Percentiles rank a stretch among this genome's conserved stretches.
These are phyloP conservation scores for Rubroboletus pulcherrimus DNA, from an alignment of 768 basidiomycete genomes.

Conservation along the genomic window DNA sequence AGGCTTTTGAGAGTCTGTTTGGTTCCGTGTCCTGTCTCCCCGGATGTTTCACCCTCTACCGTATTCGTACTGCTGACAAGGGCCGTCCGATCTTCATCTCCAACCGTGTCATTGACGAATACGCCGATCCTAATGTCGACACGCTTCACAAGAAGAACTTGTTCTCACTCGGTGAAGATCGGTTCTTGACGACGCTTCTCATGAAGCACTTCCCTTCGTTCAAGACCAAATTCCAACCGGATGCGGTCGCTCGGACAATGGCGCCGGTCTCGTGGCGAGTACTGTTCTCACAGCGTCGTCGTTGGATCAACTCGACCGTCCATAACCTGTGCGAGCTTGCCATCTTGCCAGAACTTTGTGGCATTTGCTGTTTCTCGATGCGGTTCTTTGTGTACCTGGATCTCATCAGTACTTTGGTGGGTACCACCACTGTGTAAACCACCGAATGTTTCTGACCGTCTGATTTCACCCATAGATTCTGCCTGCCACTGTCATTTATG, in stretches of 20 bases:
- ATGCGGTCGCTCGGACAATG: slow-evolving; percentile 58
- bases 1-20: slow-evolving; percentile 66
- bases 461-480: slow-evolving; percentile 38
- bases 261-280: slow-evolving; percentile 62
- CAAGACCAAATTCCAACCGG: slow-evolving; percentile 66
- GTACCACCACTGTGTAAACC: slow-evolving; percentile 1
- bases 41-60: slow-evolving; percentile 70
- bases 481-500: slow-evolving; percentile 60
- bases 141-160: slow-evolving; percentile 72
- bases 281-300: slow-evolving; percentile 62
- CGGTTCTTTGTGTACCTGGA: slow-evolving; percentile 67
- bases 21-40: slow-evolving; percentile 73
- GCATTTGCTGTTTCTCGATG: slow-evolving; percentile 75
- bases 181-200: slow-evolving; percentile 63
- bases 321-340: slow-evolving; percentile 66
- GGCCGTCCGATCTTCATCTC: slow-evolving; percentile 71
- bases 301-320: slow-evolving; percentile 73
- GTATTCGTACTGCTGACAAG: slow-evolving; percentile 68
- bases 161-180: slow-evolving; percentile 67
- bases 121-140: slow-evolving; percentile 61
- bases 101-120: slow-evolving; percentile 66
- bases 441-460: slow-evolving; percentile 5
- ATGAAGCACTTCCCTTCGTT: slow-evolving; percentile 69
- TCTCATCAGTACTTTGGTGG: slow-evolving; percentile 57
- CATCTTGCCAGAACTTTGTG: slow-evolving; percentile 59